phyloP scores from a whole-genome alignment of 2,329 filamentous ascomycete genomes.

The Neofusicoccum sp. region DNA sequence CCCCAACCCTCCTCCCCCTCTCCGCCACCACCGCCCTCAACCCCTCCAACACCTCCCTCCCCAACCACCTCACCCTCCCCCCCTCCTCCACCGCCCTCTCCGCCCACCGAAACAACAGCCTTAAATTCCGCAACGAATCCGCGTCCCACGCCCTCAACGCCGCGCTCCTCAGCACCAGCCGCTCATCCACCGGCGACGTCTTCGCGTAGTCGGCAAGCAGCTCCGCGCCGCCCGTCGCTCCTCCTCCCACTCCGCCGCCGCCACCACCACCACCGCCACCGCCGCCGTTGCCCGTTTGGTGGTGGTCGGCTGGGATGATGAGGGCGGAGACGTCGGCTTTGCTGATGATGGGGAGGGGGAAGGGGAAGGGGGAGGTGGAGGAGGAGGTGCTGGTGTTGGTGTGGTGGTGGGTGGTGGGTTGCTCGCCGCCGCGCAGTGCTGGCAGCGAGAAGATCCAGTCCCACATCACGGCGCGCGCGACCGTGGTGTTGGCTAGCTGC shows the following conservation, averaged over 20 bases:
- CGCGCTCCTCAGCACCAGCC: slow-evolving; percentile 61
- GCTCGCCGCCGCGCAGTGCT: slow-evolving; percentile 46
- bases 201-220: slow-evolving; percentile 53
- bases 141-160: slow-evolving; percentile 49
- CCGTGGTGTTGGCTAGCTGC: slow-evolving; percentile 37
- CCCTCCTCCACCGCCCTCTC: slow-evolving; percentile 45
- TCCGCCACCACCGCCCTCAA: slow-evolving; percentile 55
- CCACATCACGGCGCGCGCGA: slow-evolving; percentile 49
- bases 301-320: slow-evolving; percentile 41
- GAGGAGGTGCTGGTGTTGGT: neutral
- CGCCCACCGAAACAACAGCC: slow-evolving; percentile 68
- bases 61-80: slow-evolving; percentile 55
- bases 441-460: slow-evolving; percentile 74
- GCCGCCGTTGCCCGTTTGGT: neutral
- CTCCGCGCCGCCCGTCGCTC: slow-evolving; percentile 44
- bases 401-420: neutral
- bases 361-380: neutral
- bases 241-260: slow-evolving; percentile 33
- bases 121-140: slow-evolving; percentile 64
- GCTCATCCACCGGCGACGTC: slow-evolving; percentile 69
- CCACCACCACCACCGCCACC: slow-evolving; percentile 59
- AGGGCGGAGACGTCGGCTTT: slow-evolving; percentile 61
- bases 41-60: slow-evolving; percentile 58
- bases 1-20: slow-evolving; percentile 32
- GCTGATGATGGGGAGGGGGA: slow-evolving; percentile 46